phyloP scores from a whole-genome alignment of 1,284 basidiomycete species.

The Ceratobasidium sp. region DNA sequence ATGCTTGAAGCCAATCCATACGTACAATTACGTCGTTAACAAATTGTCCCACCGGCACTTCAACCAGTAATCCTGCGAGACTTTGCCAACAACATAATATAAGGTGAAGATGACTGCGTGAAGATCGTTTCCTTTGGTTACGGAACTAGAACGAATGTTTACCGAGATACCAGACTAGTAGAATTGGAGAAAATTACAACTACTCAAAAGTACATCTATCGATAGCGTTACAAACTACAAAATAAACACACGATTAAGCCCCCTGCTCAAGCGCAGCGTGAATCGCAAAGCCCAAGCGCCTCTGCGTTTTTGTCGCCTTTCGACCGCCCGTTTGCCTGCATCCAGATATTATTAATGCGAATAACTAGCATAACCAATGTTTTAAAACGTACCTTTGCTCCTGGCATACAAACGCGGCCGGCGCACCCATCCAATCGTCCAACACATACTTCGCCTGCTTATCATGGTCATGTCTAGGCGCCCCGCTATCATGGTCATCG shows the following conservation, averaged over 20 bases:
- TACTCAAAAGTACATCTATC: constrained; percentile 34
- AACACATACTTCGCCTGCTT: constrained; percentile 79
- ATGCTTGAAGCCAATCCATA: too few relatives aligned
- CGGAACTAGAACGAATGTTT: too few relatives aligned
- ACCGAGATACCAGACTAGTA: not conserved
- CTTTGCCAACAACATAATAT: too few relatives aligned
- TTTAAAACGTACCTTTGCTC: constrained; percentile 79
- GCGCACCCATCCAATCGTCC: constrained; percentile 94
- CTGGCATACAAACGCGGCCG: constrained; percentile 96
- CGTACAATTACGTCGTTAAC: too few relatives aligned
- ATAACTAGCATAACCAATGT: constrained; percentile 9
- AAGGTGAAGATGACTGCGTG: too few relatives aligned
- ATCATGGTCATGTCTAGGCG: constrained; percentile 53
- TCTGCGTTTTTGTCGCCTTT: constrained; percentile 90
- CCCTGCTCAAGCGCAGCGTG: constrained; percentile 72
- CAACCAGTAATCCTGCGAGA: too few relatives aligned
- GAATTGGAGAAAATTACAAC: constrained; percentile 9
- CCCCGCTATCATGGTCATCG: constrained; percentile 68
- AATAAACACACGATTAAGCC: not conserved
- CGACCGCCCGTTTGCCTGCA: constrained; percentile 89
- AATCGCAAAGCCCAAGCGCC: constrained; percentile 88
- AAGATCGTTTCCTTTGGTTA: too few relatives aligned
- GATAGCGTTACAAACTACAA: constrained; percentile 27
- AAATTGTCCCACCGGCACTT: too few relatives aligned
- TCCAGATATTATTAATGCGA: not conserved